Evolutionary conservation across 305 asterid species (phyloP), one percentile per base, ranked within the genome.

Genomic region (Fraxinus paxiana): DNA sequence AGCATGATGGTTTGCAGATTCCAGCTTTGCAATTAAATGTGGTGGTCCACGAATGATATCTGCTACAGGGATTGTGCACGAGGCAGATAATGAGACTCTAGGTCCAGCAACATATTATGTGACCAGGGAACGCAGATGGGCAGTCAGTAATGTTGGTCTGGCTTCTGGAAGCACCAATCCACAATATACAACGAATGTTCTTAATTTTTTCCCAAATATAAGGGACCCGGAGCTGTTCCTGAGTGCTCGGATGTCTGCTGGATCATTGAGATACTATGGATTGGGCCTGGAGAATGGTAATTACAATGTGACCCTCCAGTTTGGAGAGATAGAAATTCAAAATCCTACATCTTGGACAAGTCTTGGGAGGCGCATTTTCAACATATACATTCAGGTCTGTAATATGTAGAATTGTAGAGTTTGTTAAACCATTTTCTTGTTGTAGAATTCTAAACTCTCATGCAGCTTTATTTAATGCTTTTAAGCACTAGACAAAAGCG

Each of bases 121-220:
- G 84, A 82, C 85, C 20, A 59, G 65, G 34, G 61, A 88, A 9
- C 72, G 76, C 6, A 86, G 93, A 87, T 92, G 98, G 97, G 97
- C 91, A 65, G 93, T 91, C 72, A 94, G 97, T 87, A 94, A 93
- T 83, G 90, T 56, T 48, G 98, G 97, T 78, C 76, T 90, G 74
- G 79, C 88, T 72, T 4, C 74, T 78, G 89, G 61, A 30, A 86
- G 70, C 83, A 15, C 0, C 26, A 70, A 12, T 41, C 88, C 90
- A 8, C 17, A 10, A 72, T 90, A 41, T 41, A 41, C 15, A 2
- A 41, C 4, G 15, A 41, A 41, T 5, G 4, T 10, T 41, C 4
- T 2, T 9, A 2, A 1, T 9, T 41, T 41, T 41, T 41, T 38
- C 48, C 13, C 48, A 38, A 38, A 38, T 38, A 38, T 9, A 38